Base-by-base conservation (phyloP, 495 filamentous ascomycete genomes). In the Aspergillus olivimuriae region DNA sequence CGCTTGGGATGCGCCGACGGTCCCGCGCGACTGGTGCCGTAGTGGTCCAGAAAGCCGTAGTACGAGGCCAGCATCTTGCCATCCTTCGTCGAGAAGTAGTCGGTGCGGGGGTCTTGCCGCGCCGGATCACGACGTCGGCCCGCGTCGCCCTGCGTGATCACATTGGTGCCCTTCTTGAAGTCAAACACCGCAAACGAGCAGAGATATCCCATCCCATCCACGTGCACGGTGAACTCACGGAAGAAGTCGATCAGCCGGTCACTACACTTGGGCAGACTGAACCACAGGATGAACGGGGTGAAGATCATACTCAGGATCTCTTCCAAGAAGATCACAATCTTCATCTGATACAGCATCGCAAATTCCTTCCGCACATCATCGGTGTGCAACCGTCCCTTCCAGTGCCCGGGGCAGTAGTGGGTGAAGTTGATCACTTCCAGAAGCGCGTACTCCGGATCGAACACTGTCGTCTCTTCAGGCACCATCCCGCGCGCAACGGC, bases 161-260 rank as follows among this genome's bases (percentile, higher is more conserved):
- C 80, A 44, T 82, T 82, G 14, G 76, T 68, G 19, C 82, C 86
- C 54, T 85, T 90, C 61, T 95, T 87, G 71, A 97, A 98, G 50
- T 95, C 86, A 51, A 98, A 98, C n/a, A 95, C 87, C 15, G 90
- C 92, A 65, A 95, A 96, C 11, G 87, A 94, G 61, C 92, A 98
- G 15, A 97, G 86, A 56, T 94, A 88, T 26, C 92, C 92, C 44
- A 98, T 75, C 0, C 92, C 92, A 66, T 98, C 94, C 9, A 98
- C 89, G 53, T 97, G 91, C 15, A 98, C 80, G 1, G 92, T 95
- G 55, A 95, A 96, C 58, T 98, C 92, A 12, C 92, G 79, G 67
- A 98, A 96, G 66, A 98, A 98, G 57, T 98, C 92, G 39, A 98
- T 85, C 46, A 97, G 79, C 41, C 87, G 86, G 55, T 97, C 94